Base-by-base conservation (phyloP, 2,329 filamentous ascomycete genomes). In the Colletotrichum melonis region DNA sequence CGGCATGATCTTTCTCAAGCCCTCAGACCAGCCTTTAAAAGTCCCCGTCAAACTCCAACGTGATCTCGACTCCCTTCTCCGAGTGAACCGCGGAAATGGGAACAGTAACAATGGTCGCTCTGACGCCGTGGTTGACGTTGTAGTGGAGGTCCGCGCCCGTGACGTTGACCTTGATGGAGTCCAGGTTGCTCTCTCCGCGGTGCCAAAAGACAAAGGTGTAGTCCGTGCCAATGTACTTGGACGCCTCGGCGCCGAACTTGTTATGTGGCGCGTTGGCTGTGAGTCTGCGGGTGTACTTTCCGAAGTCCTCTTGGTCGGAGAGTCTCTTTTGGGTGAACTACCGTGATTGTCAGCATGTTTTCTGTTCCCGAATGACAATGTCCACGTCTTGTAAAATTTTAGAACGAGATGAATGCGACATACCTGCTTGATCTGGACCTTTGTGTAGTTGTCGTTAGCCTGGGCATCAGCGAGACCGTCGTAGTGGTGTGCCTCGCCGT, bases 201-300 rank as follows among this genome's bases (percentile, higher is more conserved):
- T 78, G 76, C 76, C 76, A 78, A 30, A 78, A 76, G 8, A 74
- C 67, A 4, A 76, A 12, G 1, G 54, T 78, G 69, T 78, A 78
- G 38, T 76, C 38, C 1, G 38, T 63, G 5, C 75, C 75, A 1
- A 78, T 30, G 7, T 32, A 57, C 55, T 57, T 28, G 26, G 55
- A n/a, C 7, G 55, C 55, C 28, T 57, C 55, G 55, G 55, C 52
- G 22, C 52, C 52, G 14, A 55, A 55, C 22, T 55, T 55, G 9
- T 54, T 24, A 5, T 24, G 22, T 1, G 49, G 49, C 6, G 49
- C 49, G 19, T 54, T 54, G n/a, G 49, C 49, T 24, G 49, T 24
- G 49, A 54, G 49, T 24, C 49, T 54, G 4, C 49, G 49, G 49
- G 49, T 54, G 49, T 54, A 54, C 49, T 22, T 54, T n/a, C 19